A percentile compares a stretch with the other conserved stretches of the same genome.
Conservation (phyloP, 2,329 filamentous ascomycete genomes). For the Arthroderma uncinatum region DNA sequence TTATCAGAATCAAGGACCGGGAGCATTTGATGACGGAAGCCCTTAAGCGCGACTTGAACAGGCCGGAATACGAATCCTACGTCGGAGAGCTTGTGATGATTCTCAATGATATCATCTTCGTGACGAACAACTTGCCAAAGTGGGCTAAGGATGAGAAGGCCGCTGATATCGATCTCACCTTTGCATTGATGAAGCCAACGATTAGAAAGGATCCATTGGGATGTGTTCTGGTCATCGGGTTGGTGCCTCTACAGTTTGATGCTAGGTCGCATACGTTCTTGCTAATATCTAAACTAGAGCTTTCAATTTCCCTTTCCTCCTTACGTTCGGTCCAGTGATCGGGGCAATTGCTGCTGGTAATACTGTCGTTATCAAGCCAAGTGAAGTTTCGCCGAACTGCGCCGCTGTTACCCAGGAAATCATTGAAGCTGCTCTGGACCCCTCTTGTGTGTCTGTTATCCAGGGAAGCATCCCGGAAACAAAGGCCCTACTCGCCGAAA, state of each 20-base stretch:
- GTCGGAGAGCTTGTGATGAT: conserved; percentile 67
- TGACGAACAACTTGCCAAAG: conserved; percentile 63
- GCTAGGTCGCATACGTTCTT: background rate
- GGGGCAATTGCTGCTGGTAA: conserved; percentile 90
- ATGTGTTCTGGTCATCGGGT: conserved; percentile 71
- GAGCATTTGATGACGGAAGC: conserved; percentile 62
- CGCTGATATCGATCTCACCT: conserved; percentile 56
- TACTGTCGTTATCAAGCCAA: conserved; percentile 81
- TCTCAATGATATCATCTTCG: conserved; percentile 69
- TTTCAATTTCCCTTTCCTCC: conserved; percentile 86
- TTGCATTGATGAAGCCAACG: conserved; percentile 58
- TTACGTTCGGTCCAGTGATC: conserved; percentile 65
- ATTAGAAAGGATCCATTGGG: conserved; percentile 84
- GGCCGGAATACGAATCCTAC: conserved; percentile 62
- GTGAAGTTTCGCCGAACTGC: conserved; percentile 64
- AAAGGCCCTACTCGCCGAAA: conserved; percentile 68
- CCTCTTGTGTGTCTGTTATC: conserved; percentile 61
- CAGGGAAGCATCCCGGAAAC: conserved; percentile 76
- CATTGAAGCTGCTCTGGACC: conserved; percentile 63
- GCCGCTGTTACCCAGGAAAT: conserved; percentile 73
- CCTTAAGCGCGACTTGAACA: conserved; percentile 64
- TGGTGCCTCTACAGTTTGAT: conserved; percentile 16
- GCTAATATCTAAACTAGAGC: conserved; percentile 39
- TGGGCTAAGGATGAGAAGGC: conserved; percentile 76
- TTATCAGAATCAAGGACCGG: conserved; percentile 57